These are phyloP conservation scores for Selaginella moellendorffii DNA, from an alignment of 75 land plant species.

Conservation along the genomic window DNA sequence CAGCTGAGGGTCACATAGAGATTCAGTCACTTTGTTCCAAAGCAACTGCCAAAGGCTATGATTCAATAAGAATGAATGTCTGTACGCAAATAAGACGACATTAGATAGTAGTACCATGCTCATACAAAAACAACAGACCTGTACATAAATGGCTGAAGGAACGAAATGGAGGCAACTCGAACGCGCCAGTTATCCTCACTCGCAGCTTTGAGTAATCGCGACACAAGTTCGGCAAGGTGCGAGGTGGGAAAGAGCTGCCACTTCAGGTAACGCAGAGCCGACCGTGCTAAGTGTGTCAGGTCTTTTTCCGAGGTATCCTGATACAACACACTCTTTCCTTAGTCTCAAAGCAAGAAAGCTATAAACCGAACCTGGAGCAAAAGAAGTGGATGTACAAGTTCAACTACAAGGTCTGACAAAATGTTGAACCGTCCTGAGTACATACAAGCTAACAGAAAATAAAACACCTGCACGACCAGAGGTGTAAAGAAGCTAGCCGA, in stretches of 20 bases:
- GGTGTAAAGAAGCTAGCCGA: no score
- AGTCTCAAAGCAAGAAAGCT: no score
- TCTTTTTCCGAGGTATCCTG: conserved; percentile 7
- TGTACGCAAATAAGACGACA: neutral
- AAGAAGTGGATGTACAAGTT: neutral
- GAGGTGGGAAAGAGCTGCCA: conserved; percentile 2
- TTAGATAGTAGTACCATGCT: neutral
- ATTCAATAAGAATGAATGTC: neutral
- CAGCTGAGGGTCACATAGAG: neutral
- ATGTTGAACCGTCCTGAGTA: neutral
- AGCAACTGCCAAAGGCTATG: neutral
- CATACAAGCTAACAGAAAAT: neutral
- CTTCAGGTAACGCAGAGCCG: neutral
- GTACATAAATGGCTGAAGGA: neutral
- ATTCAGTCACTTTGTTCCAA: neutral
- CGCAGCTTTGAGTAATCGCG: neutral
- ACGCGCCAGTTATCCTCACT: conserved; percentile 4
- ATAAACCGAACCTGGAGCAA: neutral
- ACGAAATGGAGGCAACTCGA: neutral
- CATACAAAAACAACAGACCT: neutral
- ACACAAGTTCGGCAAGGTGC: neutral
- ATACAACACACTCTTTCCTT: neutral
- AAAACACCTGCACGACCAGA: neutral
- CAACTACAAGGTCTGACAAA: neutral
- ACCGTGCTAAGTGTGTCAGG: neutral